These are phyloP conservation scores for Eutypa lata DNA, from an alignment of 2,329 filamentous ascomycete genomes.

Conservation along the genomic window DNA sequence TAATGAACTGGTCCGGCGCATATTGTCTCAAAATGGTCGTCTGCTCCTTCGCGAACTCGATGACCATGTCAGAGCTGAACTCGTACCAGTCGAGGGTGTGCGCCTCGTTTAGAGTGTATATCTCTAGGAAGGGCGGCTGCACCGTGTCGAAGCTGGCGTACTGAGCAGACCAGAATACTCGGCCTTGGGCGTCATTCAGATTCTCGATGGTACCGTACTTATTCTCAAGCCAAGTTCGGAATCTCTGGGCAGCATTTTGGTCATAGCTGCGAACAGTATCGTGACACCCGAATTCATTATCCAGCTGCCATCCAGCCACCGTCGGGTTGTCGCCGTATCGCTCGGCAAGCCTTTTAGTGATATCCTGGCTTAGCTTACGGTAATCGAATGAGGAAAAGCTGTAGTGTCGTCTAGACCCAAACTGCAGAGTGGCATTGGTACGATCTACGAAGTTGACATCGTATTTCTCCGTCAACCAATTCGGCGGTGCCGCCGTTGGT, in stretches of 20 bases:
- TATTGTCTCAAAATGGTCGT: conserved; percentile 14
- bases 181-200: conserved; percentile 17
- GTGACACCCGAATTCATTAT: conserved; percentile 22
- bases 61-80: conserved; percentile 21
- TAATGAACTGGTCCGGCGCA: conserved; percentile 15
- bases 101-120: conserved; percentile 19
- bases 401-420: conserved; percentile 19
- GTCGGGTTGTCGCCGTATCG: conserved; percentile 14
- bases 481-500: conserved; percentile 17
- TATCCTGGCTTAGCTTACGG: conserved; percentile 18
- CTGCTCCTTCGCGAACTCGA: conserved; percentile 20
- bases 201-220: conserved; percentile 19
- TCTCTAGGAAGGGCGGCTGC: conserved; percentile 16
- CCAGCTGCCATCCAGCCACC: conserved; percentile 19
- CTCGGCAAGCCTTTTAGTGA: conserved; percentile 16
- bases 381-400: conserved; percentile 21
- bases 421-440: conserved; percentile 18
- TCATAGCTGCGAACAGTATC: conserved; percentile 16
- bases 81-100: conserved; percentile 20
- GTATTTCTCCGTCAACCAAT: conserved; percentile 17
- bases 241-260: conserved; percentile 13
- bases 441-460: conserved; percentile 17
- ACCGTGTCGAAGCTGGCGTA: conserved; percentile 17
- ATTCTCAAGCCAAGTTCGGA: conserved; percentile 16
- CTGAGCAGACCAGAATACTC: conserved; percentile 21